These are phyloP conservation scores for Helichrysum umbraculigerum DNA, from an alignment of 129 eudicot genomes.

Conservation along the genomic window DNA sequence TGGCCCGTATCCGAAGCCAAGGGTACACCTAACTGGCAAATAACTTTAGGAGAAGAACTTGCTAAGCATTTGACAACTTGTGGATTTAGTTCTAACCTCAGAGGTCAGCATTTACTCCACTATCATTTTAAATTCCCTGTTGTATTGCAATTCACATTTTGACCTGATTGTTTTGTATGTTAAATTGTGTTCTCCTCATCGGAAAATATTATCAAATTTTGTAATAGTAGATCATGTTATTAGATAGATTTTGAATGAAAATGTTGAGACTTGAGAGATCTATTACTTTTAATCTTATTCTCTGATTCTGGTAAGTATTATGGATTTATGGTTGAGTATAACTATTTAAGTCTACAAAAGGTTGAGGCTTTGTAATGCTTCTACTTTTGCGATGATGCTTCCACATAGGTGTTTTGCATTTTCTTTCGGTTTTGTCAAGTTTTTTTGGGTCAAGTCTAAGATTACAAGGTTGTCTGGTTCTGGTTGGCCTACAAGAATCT, in stretches of 20 bases:
- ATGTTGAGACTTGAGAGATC: constrained; percentile 14
- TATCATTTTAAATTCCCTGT: constrained; percentile 13
- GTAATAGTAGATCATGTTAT: not conserved
- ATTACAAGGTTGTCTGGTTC: constrained; percentile 29
- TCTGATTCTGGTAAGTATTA: constrained; percentile 7
- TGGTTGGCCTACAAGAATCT: constrained; percentile 67
- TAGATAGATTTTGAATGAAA: constrained; percentile 7
- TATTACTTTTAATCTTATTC: constrained; percentile 11
- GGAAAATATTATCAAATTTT: constrained; percentile 3
- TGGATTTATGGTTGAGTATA: not conserved
- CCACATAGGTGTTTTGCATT: constrained; percentile 5
- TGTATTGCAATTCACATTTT: constrained; percentile 12
- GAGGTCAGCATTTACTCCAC: constrained; percentile 53
- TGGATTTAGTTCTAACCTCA: constrained; percentile 77
- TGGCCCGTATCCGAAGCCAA: constrained; percentile 96
- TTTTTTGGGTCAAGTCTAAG: constrained; percentile 9
- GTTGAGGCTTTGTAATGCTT: constrained; percentile 9
- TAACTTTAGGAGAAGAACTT: constrained; percentile 76
- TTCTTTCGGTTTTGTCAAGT: not conserved
- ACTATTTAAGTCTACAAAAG: constrained; percentile 1
- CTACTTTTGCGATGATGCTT: not conserved
- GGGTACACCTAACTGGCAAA: constrained; percentile 75
- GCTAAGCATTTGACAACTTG: constrained; percentile 90
- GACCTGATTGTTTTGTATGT: not conserved
- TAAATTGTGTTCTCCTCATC: not conserved